Evolutionary conservation across 257 asterid species (phyloP), one percentile per base, ranked within the genome.

Genomic region (Catharanthus roseus): DNA sequence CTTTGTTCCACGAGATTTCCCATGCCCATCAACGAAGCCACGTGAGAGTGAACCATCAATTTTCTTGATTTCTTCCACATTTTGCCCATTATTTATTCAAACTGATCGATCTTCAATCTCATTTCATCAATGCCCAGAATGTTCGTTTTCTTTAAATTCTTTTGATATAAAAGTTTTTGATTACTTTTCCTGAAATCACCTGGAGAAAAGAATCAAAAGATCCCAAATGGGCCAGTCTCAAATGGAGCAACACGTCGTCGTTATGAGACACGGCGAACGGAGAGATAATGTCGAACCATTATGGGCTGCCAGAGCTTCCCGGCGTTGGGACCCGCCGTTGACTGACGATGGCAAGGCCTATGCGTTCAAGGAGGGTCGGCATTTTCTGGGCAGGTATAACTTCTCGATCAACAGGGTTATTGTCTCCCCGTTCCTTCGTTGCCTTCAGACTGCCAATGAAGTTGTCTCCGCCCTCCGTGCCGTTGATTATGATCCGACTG

Each of bases 221-320:
- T 42, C 6, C 29, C 15, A 24, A 75, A 38, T 69, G 75, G 75
- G 75, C 67, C 74, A 29, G 1, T 36, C 51, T 4, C 65, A 63
- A 38, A 33, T 57, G 51, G 51, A 42, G 78, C 96, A 93, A 70
- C 81, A 93, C 83, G 84, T 93, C 74, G 80, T 90, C 81, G 90
- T 91, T 13, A 88, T 93, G 96, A 90, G 99, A 79, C 97, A 93
- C 81, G 99, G 99, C 58, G 99, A 93, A 70, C 70, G 99, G 76
- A 34, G 86, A 16, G 99, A 93, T 82, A 88, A 86, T 85, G 75
- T 78, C 68, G 91, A 81, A 3, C 96, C 89, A 19, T 84, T 79
- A 23, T 93, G 98, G 98, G 78, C 84, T 47, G 74, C 82, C 10
- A 72, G 89, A 54, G 95, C 98, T 3, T 74, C 85, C 6, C 84